Conservation (phyloP, 2,329 filamentous ascomycete species). For the Clonostachys solani region DNA sequence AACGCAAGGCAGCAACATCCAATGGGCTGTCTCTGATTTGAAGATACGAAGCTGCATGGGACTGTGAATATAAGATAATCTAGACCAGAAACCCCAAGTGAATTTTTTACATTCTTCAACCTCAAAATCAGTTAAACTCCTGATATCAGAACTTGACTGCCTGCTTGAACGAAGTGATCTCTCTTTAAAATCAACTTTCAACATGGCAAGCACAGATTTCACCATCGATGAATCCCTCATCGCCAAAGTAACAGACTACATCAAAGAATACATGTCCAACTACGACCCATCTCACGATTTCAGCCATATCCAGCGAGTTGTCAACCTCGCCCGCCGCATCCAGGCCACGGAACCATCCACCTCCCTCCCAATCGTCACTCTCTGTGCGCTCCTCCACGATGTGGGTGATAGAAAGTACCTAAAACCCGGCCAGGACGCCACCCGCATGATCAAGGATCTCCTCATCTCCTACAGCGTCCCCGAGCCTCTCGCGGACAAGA, state of each 20-base stretch:
- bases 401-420: constrained; percentile 84
- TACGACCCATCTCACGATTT: constrained; percentile 90
- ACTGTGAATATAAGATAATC: too few relatives aligned
- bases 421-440: constrained; percentile 47
- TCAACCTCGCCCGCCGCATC: constrained; percentile 66
- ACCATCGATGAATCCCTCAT: constrained; percentile 36
- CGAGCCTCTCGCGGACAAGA: constrained; percentile 53
- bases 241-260: constrained; percentile 56
- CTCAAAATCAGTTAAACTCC: too few relatives aligned
- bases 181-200: too few relatives aligned
- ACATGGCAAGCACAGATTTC: constrained; percentile 14
- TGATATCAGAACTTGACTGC: too few relatives aligned
- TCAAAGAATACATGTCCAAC: constrained; percentile 67
- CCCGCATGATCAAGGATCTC: constrained; percentile 49
- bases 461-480: constrained; percentile 54
- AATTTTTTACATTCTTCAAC: too few relatives aligned
- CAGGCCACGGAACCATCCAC: constrained; percentile 32
- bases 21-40: too few relatives aligned
- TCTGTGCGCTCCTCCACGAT: constrained; percentile 79
- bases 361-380: constrained; percentile 49
- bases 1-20: too few relatives aligned
- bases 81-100: too few relatives aligned
- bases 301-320: constrained; percentile 75
- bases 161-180: too few relatives aligned
- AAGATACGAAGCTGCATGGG: too few relatives aligned